Evolutionary conservation across 441 rosid genomes (phyloP), one percentile per base, ranked within the genome.

Genomic region (Euphorbia celastroides): DNA sequence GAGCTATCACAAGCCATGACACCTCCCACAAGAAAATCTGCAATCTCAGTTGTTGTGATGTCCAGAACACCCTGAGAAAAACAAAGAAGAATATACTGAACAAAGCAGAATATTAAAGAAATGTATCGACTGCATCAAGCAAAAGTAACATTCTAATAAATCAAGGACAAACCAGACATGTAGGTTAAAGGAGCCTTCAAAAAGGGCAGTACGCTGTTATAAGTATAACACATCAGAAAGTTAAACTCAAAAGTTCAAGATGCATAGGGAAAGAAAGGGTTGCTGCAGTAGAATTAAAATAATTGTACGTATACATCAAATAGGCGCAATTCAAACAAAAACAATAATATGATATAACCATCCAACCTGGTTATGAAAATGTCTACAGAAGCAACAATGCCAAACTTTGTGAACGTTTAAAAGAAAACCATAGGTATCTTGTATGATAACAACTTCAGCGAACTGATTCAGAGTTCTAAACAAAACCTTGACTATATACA

Each of bases 1-100:
- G 89, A 88, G 75, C 81, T 78, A 75, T 93, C 85, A 76, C 98
- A 90, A 67, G 98, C 92, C 96, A 90, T 90, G 51, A 57, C 46
- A 60, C 98, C 98, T 73, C 97, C 97, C 58, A 87, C 93, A 5
- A 90, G 61, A 76, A 87, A 79, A 82, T 90, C 98, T 38, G 98
- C 98, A 72, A 93, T 94, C 81, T 93, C 97, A 22, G 97, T 93
- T 3, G 97, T 90, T 51, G 96, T 93, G 63, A 90, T 73, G 72
- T 93, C 97, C 78, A 90, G 74, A 28, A 93, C 94, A 64, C 94
- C 97, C 97, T 92, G 75, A 32, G 13, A 1, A 36, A 68, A 61
- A 54, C 36, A 64, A 58, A 28, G 51, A 57, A 23, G 14, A n/a
- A n/a, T n/a, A n/a, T n/a, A n/a, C n/a, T n/a, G n/a, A n/a, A n/a